Conservation (phyloP, 495 filamentous ascomycete species). For the Mytilinidion resinicola region DNA sequence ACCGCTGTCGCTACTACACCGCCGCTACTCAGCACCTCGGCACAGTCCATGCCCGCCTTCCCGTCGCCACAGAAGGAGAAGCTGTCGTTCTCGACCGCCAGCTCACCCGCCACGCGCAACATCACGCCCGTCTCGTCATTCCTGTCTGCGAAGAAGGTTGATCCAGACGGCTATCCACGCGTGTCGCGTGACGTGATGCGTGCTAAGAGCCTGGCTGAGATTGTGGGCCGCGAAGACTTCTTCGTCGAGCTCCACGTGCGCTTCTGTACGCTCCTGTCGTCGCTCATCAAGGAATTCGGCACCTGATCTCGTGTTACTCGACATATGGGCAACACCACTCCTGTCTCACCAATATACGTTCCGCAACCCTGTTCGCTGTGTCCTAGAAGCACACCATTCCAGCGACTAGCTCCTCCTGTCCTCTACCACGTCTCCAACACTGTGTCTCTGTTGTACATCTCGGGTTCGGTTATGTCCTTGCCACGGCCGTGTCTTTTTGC, state of each 20-base stretch:
- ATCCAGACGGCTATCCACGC: slow-evolving; percentile 52
- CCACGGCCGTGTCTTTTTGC: neutral
- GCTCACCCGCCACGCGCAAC: slow-evolving; percentile 25
- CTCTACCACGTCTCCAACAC: no score
- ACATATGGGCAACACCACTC: neutral
- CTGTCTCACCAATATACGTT: slow-evolving; percentile 5
- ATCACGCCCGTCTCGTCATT: slow-evolving; percentile 59
- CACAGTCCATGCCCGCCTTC: slow-evolving; percentile 19
- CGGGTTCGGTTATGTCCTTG: no score
- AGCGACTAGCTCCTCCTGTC: no score
- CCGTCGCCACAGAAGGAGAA: slow-evolving; percentile 13
- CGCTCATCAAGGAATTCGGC: slow-evolving; percentile 29
- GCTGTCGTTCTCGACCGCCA: slow-evolving; percentile 13
- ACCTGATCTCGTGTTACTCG: slow-evolving; percentile 2
- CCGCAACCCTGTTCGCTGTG: neutral
- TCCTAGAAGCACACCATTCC: no score
- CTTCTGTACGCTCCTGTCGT: slow-evolving; percentile 44
- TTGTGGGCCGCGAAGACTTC: slow-evolving; percentile 78
- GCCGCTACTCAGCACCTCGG: slow-evolving; percentile 19
- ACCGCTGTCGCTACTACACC: slow-evolving; percentile 17
- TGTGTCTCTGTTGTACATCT: no score
- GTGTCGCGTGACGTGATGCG: slow-evolving; percentile 46
- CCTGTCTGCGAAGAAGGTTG: slow-evolving; percentile 53
- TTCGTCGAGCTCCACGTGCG: slow-evolving; percentile 79
- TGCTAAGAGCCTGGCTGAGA: slow-evolving; percentile 72